Conservation (phyloP, 108 stramenopile species). For the Skeletonema costatum region DNA sequence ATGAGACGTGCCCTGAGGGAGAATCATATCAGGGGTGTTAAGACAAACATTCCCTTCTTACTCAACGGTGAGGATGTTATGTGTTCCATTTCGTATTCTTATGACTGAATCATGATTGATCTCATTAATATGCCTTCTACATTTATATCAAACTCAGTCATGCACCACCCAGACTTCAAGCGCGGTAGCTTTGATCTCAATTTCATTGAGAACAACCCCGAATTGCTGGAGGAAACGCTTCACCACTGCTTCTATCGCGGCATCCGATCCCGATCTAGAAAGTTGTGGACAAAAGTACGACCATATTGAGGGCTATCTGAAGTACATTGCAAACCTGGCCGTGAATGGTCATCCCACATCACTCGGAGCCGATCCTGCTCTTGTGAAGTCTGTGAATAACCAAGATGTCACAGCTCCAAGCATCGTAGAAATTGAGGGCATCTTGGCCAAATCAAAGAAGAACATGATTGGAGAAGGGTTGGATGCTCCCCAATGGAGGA, state of each 20-base stretch:
- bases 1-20: constrained; percentile 67
- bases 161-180: constrained; percentile 69
- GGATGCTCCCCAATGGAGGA: constrained; percentile 26
- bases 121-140: constrained; percentile 36
- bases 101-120: neutral
- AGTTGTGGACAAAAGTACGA: constrained; percentile 35
- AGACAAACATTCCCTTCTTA: constrained; percentile 54
- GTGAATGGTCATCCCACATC: constrained; percentile 72
- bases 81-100: neutral
- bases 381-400: constrained; percentile 28
- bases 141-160: constrained; percentile 26
- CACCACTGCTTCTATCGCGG: constrained; percentile 15
- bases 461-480: constrained; percentile 25
- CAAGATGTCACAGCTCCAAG: constrained; percentile 30
- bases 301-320: constrained; percentile 61
- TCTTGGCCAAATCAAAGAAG: constrained; percentile 30
- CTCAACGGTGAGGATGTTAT: constrained; percentile 33
- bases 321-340: constrained; percentile 63
- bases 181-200: constrained; percentile 58
- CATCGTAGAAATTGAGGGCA: constrained; percentile 1
- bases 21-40: constrained; percentile 66
- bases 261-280: constrained; percentile 23
- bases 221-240: constrained; percentile 15
- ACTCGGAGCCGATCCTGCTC: constrained; percentile 65
- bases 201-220: constrained; percentile 69